Evolutionary conservation across 2,329 filamentous ascomycete species (phyloP).

Genomic region (Cytospora schulzeri): DNA sequence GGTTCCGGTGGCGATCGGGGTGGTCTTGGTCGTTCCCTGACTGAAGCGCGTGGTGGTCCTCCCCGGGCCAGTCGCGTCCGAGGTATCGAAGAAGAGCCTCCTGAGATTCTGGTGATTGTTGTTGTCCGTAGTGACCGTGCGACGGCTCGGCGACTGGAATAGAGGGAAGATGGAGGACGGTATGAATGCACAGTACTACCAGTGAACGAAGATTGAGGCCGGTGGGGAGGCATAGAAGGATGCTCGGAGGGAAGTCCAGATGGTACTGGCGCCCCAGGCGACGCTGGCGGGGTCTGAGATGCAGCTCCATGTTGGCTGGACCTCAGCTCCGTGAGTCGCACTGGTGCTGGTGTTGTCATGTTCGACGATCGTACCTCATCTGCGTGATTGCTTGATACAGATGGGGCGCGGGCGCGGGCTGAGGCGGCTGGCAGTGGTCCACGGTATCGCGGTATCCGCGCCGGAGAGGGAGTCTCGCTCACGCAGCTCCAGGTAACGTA

Average conservation of each 20-base stretch:
- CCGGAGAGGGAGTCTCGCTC: background rate
- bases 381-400: conserved; percentile 9
- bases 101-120: conserved; percentile 10
- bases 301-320: background rate
- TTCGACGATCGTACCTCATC: conserved; percentile 5
- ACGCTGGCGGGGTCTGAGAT: conserved; percentile 9
- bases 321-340: background rate
- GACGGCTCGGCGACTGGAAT: background rate
- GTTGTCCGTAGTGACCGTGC: conserved; percentile 6
- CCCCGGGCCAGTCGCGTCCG: conserved; percentile 11
- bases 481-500: background rate
- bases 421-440: conserved; percentile 5
- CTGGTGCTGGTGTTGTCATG: conserved; percentile 17
- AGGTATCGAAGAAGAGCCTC: conserved; percentile 6
- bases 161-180: background rate
- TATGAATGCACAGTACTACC: background rate
- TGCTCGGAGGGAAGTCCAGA: background rate
- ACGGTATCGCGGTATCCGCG: background rate
- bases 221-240: conserved; percentile 9
- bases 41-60: conserved; percentile 4
- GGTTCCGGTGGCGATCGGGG: conserved; percentile 7
- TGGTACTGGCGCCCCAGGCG: background rate
- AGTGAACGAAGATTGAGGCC: conserved; percentile 3
- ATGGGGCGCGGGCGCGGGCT: conserved; percentile 1
- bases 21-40: conserved; percentile 5